Conservation (phyloP, 768 basidiomycete species). For the Leucocoprinus leucothites region DNA sequence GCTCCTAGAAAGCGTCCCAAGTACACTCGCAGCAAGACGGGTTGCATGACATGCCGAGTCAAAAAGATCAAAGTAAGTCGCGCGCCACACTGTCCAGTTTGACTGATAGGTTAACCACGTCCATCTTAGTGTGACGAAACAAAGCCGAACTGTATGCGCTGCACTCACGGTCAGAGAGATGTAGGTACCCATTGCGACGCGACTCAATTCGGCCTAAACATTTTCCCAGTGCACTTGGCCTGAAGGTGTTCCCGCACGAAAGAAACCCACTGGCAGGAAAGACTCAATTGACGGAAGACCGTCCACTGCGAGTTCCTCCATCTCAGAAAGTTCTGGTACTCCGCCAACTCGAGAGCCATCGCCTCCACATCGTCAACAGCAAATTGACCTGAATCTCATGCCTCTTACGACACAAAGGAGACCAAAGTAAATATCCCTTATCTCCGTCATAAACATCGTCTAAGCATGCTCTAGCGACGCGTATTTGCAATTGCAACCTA, state of each 20-base stretch:
- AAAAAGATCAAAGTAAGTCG: constrained; percentile 88
- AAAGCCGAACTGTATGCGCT: constrained; percentile 85
- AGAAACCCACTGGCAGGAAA: constrained; percentile 57
- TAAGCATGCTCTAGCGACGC: constrained; percentile 35
- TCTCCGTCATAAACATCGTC: constrained; percentile 8
- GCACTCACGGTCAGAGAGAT: constrained; percentile 81
- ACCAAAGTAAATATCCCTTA: constrained; percentile 29
- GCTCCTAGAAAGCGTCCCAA: constrained; percentile 79
- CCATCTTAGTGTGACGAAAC: constrained; percentile 78
- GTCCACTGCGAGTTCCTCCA: constrained; percentile 72
- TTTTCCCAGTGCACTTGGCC: constrained; percentile 75
- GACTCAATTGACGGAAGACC: constrained; percentile 62
- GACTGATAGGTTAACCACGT: neutral
- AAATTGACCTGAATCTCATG: constrained; percentile 36
- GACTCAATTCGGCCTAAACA: constrained; percentile 12
- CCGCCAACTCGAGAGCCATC: constrained; percentile 68
- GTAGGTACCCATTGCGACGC: constrained; percentile 36
- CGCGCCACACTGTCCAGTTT: constrained; percentile 1
- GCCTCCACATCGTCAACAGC: constrained; percentile 52
- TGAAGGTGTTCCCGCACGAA: constrained; percentile 69
- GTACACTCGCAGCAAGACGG: constrained; percentile 92
- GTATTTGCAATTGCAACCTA: constrained; percentile 40
- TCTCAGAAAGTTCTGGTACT: constrained; percentile 64
- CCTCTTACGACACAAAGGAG: constrained; percentile 37
- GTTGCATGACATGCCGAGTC: constrained; percentile 88